Evolutionary conservation across 2,329 filamentous ascomycete genomes (phyloP), one percentile per base, ranked within the genome.

Genomic region (Botrytis hyacinthi): DNA sequence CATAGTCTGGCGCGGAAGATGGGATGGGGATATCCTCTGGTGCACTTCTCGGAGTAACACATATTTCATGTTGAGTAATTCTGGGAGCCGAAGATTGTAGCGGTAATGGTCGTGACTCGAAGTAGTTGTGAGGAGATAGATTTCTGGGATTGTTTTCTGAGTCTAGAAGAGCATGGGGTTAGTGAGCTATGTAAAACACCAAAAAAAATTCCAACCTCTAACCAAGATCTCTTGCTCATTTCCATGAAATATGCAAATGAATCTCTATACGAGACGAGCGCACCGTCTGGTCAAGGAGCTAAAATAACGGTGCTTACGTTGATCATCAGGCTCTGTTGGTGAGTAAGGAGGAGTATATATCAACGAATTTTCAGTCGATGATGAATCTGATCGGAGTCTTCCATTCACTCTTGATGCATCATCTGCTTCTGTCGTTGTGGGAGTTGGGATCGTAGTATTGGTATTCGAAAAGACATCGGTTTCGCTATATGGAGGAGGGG

Each of bases 401-500:
- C 46, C 72, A 69, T 61, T 57, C 51, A 72, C 73, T 32, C 82
- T 80, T n/a, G 83, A 82, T 51, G 77, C 79, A 76, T 82, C 80
- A 73, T 84, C 83, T 69, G 81, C 79, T 71, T 77, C 76, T 63
- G 78, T 80, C 76, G 76, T 76, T 71, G 76, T 66, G 32, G 77
- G 77, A 40, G 77, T 78, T 4, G 72, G 65, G 29, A 35, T 46
- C 20, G 46, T 72, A 22, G 60, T 72, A 70, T 82, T 82, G 5
- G 85, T 81, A 68, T 78, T 82, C 22, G 86, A 88, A 81, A 85
- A 87, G 54, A 87, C 84, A 78, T 89, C 87, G 26, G 86, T 88
- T 79, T 88, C 87, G 57, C 85, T 85, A 77, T 90, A 90, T 9
- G 88, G 88, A 7, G 87, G 87, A 60, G 87, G 87, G 32, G 87